phyloP scores from a whole-genome alignment of 2,329 filamentous ascomycete species.

The Botrytis paeoniae region DNA sequence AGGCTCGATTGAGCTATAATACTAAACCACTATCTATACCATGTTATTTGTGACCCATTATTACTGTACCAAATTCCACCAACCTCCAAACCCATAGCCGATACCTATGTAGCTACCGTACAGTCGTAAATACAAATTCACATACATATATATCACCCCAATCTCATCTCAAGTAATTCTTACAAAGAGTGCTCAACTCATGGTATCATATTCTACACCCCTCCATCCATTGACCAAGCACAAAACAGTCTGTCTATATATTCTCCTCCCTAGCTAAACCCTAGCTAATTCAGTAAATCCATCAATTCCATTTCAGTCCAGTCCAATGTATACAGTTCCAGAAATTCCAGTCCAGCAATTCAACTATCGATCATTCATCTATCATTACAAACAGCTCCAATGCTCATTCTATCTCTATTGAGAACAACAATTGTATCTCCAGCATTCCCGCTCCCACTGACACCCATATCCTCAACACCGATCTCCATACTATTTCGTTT shows the following conservation, averaged over 20 bases:
- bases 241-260: not conserved
- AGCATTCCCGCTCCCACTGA: not conserved
- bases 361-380: not conserved
- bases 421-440: slow-evolving; percentile 8
- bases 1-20: not conserved
- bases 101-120: too few relatives aligned
- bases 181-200: not conserved
- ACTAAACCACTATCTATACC: not conserved
- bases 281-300: not conserved
- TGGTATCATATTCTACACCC: not conserved
- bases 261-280: not conserved
- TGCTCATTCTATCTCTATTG: slow-evolving; percentile 11
- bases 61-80: not conserved
- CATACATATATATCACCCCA: not conserved
- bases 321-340: not conserved
- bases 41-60: not conserved
- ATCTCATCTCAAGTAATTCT: not conserved
- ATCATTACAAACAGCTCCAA: slow-evolving; percentile 19
- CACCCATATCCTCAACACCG: not conserved
- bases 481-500: not conserved
- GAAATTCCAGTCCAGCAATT: not conserved
- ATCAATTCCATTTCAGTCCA: not conserved
- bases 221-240: not conserved
- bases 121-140: not conserved
- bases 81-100: too few relatives aligned